Conservation (phyloP, 768 basidiomycete genomes). For the Hygrocybe coccinea region DNA sequence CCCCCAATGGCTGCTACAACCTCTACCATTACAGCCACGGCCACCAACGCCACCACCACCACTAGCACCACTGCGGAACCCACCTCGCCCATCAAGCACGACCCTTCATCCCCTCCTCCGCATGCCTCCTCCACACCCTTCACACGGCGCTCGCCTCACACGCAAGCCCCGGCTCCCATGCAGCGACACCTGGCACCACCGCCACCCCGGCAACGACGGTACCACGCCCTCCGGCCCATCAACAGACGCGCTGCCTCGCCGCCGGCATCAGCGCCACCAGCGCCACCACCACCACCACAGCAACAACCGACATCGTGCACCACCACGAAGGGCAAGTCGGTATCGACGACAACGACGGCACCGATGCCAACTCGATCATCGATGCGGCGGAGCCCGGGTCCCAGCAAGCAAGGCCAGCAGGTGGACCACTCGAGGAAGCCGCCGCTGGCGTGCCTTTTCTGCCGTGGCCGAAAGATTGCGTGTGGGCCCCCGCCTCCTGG, state of each 20-base stretch:
- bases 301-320: neutral
- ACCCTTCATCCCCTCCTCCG: too few relatives aligned
- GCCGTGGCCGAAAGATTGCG: conserved; percentile 64
- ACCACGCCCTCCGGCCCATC: neutral
- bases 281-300: neutral
- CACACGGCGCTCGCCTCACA: too few relatives aligned
- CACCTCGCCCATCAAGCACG: neutral
- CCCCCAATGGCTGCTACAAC: too few relatives aligned
- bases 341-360: neutral
- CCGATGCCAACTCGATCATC: conserved; percentile 27
- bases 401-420: conserved; percentile 15
- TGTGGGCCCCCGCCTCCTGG: conserved; percentile 56
- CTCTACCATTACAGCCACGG: too few relatives aligned
- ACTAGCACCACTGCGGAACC: neutral
- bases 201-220: neutral
- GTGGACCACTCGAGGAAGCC: conserved; percentile 44
- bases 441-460: conserved; percentile 59
- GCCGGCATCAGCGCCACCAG: too few relatives aligned
- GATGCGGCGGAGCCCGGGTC: conserved; percentile 20
- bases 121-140: too few relatives aligned
- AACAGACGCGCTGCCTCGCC: neutral
- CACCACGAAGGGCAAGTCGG: neutral
- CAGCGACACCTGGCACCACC: neutral
- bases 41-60: too few relatives aligned
- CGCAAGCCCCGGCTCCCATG: too few relatives aligned